phyloP scores from a whole-genome alignment of 164 flowering plant species.

The Magnolia officinalis region DNA sequence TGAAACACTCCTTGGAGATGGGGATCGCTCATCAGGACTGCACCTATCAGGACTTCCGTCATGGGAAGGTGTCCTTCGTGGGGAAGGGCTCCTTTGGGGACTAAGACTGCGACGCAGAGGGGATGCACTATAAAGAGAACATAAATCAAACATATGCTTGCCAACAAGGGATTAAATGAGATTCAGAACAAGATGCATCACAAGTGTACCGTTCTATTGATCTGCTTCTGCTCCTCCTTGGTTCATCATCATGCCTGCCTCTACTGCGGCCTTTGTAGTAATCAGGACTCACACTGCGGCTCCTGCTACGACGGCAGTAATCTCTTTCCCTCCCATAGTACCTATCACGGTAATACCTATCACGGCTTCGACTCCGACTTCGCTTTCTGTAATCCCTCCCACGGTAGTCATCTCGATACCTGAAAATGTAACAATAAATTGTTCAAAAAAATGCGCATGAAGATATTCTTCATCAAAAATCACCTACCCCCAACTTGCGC shows the following conservation, averaged over 20 bases:
- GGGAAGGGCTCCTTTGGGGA: constrained; percentile 57
- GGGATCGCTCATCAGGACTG: constrained; percentile 37
- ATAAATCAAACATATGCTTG: not conserved
- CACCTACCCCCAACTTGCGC: not conserved
- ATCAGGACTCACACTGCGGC: constrained; percentile 76
- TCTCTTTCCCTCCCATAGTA: constrained; percentile 63
- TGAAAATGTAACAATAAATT: constrained; percentile 9
- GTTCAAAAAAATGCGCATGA: not conserved
- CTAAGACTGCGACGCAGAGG: constrained; percentile 44
- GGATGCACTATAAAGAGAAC: constrained; percentile 40
- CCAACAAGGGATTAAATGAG: not conserved
- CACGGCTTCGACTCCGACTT: constrained; percentile 81
- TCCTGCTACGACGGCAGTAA: constrained; percentile 61
- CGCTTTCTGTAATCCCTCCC: constrained; percentile 44
- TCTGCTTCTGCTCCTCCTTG: constrained; percentile 45
- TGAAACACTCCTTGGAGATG: constrained; percentile 46
- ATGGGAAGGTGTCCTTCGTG: constrained; percentile 30
- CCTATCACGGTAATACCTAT: constrained; percentile 66
- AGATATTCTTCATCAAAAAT: not conserved
- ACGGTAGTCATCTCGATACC: constrained; percentile 38
- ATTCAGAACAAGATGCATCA: not conserved
- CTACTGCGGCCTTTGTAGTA: constrained; percentile 52
- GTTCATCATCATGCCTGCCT: constrained; percentile 56
- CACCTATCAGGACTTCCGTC: constrained; percentile 48
- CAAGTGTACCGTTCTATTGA: constrained; percentile 52